Evolutionary conservation across 2,329 filamentous ascomycete genomes (phyloP).

Genomic region (Epichloe coenophiala): DNA sequence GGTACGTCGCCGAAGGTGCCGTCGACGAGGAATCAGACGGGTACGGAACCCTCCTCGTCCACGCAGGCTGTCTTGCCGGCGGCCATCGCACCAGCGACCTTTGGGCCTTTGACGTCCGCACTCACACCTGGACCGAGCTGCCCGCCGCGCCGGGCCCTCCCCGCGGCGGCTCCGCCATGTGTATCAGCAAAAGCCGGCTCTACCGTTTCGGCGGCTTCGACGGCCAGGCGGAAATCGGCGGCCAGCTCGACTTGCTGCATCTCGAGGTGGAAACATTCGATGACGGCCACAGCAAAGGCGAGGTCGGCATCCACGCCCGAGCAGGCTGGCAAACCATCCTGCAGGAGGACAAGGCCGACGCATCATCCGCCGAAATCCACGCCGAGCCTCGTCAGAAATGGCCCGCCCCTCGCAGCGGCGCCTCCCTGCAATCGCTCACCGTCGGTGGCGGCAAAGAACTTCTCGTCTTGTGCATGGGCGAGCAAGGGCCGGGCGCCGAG

Average conservation of each 20-base stretch:
- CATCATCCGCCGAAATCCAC: constrained; percentile 23
- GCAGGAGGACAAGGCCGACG: constrained; percentile 23
- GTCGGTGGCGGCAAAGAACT: constrained; percentile 49
- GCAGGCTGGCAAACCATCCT: constrained; percentile 41
- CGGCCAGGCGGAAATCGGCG: constrained; percentile 55
- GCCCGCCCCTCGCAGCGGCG: constrained; percentile 40
- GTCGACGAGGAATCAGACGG: constrained; percentile 48
- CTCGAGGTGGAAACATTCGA: constrained; percentile 43
- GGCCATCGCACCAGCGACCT: constrained; percentile 52
- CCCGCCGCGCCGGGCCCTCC: constrained; percentile 51
- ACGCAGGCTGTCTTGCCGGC: constrained; percentile 57
- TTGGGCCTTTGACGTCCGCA: constrained; percentile 62
- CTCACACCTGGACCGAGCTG: constrained; percentile 52
- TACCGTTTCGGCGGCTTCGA: constrained; percentile 76
- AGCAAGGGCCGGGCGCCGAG: constrained; percentile 33
- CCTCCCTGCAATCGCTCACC: constrained; percentile 40
- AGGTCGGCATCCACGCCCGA: constrained; percentile 36
- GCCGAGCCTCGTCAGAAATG: constrained; percentile 24
- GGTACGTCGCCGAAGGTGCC: constrained; percentile 41
- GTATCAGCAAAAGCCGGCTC: constrained; percentile 47
- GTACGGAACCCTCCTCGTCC: constrained; percentile 57
- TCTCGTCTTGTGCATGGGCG: constrained; percentile 48
- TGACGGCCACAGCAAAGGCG: constrained; percentile 32
- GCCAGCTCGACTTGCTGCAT: constrained; percentile 52
- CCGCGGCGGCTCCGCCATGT: constrained; percentile 55